Conservation (phyloP, 2,329 filamentous ascomycete genomes). For the Pseudogymnoascus sp. region DNA sequence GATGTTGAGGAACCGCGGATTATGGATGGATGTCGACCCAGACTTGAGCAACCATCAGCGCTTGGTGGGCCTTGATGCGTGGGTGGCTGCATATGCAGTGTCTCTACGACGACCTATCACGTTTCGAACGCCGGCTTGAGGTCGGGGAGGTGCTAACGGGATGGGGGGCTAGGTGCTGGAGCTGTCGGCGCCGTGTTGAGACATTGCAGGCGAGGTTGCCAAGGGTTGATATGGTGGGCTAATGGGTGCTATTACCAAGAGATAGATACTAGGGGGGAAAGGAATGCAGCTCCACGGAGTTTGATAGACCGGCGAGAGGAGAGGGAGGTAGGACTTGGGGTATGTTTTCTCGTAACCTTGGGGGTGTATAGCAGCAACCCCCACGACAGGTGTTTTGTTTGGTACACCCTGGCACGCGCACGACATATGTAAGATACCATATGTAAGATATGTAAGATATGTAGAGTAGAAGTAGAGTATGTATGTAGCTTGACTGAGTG, state of each 20-base stretch:
- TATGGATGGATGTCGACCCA: not conserved
- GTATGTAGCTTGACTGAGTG: not conserved
- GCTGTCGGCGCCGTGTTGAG: not conserved
- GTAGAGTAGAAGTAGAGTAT: not conserved
- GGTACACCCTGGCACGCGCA: slow-evolving; percentile 4
- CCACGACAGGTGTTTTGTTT: not conserved
- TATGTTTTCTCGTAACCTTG: not conserved
- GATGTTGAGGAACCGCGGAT: not conserved
- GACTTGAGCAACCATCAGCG: not conserved
- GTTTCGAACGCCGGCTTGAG: not conserved
- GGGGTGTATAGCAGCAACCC: not conserved
- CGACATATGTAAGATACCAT: slow-evolving; percentile 1
- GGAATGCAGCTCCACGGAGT: not conserved
- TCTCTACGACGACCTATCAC: not conserved
- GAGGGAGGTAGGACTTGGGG: not conserved
- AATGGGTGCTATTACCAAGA: slow-evolving; percentile 3
- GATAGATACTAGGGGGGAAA: not conserved
- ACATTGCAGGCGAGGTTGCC: not conserved
- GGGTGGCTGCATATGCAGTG: slow-evolving; percentile 8
- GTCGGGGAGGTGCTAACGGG: not conserved
- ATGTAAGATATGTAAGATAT: not conserved
- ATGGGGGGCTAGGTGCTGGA: not conserved
- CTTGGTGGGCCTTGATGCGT: slow-evolving; percentile 5
- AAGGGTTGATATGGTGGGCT: not conserved
- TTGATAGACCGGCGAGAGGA: not conserved